phyloP scores from a whole-genome alignment of 441 rosid genomes.

The Pelargonium australe region DNA sequence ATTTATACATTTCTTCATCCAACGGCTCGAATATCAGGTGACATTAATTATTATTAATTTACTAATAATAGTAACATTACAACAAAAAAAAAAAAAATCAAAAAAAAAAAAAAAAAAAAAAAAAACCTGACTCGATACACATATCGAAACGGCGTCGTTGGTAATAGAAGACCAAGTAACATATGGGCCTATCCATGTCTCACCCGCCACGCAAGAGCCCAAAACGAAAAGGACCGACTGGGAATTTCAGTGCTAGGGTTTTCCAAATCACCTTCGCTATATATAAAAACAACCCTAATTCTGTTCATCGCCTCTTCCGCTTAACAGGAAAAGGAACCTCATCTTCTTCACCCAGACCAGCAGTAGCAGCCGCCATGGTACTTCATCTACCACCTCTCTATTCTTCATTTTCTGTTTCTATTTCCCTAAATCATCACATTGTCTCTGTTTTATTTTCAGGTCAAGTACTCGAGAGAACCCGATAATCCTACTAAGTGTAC shows the following conservation, averaged over 20 bases:
- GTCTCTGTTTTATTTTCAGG: constrained; percentile 28
- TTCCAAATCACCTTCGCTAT: neutral
- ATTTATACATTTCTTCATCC: no score
- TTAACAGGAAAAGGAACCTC: constrained; percentile 3
- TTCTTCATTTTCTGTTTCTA: neutral
- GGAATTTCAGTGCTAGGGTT: constrained; percentile 22
- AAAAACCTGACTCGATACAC: no score
- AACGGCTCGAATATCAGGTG: no score
- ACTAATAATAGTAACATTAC: no score
- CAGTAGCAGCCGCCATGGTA: constrained; percentile 37
- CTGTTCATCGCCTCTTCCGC: neutral
- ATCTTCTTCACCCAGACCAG: constrained; percentile 13
- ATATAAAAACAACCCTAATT: constrained; percentile 14
- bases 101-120: no score
- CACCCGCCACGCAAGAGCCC: neutral
- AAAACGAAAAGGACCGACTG: neutral
- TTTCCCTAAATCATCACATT: neutral
- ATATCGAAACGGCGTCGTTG: no score
- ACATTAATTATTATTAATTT: no score
- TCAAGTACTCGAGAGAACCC: constrained; percentile 79
- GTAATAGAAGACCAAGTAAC: neutral
- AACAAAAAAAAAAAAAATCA: no score
- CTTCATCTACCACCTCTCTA: neutral
- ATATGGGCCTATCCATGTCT: neutral
- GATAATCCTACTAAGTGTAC: constrained; percentile 65